Evolutionary conservation across 495 filamentous ascomycete species (phyloP).

Genomic region (Penicillium malachiteum): DNA sequence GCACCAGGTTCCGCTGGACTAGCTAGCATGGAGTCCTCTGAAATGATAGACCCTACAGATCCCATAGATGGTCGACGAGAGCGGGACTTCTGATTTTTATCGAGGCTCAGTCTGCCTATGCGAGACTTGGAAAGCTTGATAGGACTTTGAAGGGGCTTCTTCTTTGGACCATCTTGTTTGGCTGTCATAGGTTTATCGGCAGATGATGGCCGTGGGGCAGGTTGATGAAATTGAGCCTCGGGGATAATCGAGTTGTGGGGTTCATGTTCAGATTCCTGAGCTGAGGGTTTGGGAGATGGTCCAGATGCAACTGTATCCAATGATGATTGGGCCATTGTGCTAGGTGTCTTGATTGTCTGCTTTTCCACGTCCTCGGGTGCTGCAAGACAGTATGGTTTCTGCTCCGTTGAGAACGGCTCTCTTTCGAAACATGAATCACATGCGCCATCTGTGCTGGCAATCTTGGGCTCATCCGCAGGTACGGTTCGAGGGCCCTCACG

Average conservation of each 20-base stretch:
- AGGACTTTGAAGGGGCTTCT: slow-evolving; percentile 39
- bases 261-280: not conserved
- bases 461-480: no score
- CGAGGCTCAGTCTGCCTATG: slow-evolving; percentile 25
- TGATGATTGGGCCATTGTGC: no score
- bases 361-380: no score
- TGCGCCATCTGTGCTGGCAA: no score
- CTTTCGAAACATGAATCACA: no score
- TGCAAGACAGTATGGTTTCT: no score
- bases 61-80: slow-evolving; percentile 32
- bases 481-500: no score
- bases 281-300: not conserved
- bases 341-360: no score
- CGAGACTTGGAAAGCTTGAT: slow-evolving; percentile 40
- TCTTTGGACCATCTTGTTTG: slow-evolving; percentile 5
- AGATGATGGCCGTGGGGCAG: not conserved
- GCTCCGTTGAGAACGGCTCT: no score
- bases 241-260: not conserved
- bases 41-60: slow-evolving; percentile 35
- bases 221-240: not conserved
- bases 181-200: slow-evolving; percentile 2
- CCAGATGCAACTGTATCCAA: not conserved
- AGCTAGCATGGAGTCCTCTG: slow-evolving; percentile 36
- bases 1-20: slow-evolving; percentile 20
- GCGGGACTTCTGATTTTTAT: slow-evolving; percentile 22